phyloP scores from a whole-genome alignment of 1,284 basidiomycete species.

The Athelia psychrophila region DNA sequence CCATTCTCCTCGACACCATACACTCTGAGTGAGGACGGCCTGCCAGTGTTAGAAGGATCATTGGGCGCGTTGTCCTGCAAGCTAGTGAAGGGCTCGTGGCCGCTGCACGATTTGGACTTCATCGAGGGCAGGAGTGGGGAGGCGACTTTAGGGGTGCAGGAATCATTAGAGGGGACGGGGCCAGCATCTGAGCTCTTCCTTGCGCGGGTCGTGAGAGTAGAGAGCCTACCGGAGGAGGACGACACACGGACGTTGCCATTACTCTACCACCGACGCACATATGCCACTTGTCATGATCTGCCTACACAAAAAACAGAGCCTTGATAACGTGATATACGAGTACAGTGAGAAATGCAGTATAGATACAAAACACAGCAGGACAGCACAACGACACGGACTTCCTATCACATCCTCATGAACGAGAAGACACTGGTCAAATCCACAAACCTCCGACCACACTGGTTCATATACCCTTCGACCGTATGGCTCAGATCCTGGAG shows the following conservation, averaged over 20 bases:
- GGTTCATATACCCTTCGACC: conserved; percentile 77
- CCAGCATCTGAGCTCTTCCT: conserved; percentile 46
- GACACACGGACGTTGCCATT: conserved; percentile 32
- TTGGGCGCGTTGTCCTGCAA: conserved; percentile 61
- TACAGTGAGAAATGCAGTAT: conserved; percentile 1
- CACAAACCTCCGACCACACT: conserved; percentile 86
- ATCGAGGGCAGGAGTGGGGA: conserved; percentile 9
- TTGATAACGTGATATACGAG: background rate
- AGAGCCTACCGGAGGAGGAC: conserved; percentile 18
- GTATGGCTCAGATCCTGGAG: conserved; percentile 52
- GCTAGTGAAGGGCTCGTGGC: conserved; percentile 37
- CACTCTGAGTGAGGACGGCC: conserved; percentile 44
- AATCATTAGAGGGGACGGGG: conserved; percentile 25
- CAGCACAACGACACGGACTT: too few species aligned
- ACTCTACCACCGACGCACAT: conserved; percentile 43
- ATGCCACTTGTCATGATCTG: conserved; percentile 33
- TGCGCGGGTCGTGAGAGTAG: conserved; percentile 44
- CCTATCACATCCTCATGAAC: conserved; percentile 65
- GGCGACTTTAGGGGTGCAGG: background rate
- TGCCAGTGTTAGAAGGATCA: conserved; percentile 53
- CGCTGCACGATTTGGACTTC: conserved; percentile 33
- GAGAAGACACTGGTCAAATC: conserved; percentile 76
- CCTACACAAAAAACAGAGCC: background rate
- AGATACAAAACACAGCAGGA: conserved; percentile 4
- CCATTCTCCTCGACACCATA: conserved; percentile 48